phyloP scores from a whole-genome alignment of 441 rosid species.

The Corymbia calophylla region DNA sequence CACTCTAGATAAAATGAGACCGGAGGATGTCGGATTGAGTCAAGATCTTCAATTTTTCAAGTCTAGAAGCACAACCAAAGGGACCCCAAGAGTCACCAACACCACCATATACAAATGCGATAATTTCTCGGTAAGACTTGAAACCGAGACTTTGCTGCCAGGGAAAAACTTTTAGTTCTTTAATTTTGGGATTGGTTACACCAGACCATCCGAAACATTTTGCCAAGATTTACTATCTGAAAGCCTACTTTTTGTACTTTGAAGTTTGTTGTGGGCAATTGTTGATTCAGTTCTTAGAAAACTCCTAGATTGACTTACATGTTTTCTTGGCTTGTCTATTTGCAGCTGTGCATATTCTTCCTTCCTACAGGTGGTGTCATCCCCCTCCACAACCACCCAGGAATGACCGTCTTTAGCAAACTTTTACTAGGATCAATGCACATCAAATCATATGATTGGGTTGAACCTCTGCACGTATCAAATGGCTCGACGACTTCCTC shows the following conservation, averaged over 20 bases:
- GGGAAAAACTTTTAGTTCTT: neutral
- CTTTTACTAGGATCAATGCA: conserved; percentile 10
- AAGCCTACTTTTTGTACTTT: neutral
- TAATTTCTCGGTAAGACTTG: conserved; percentile 41
- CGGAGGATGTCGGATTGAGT: conserved; percentile 59
- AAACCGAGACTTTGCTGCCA: neutral
- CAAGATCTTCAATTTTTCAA: conserved; percentile 29
- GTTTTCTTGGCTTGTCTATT: neutral
- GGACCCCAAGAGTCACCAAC: conserved; percentile 34
- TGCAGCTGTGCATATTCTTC: conserved; percentile 10
- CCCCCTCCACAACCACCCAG: conserved; percentile 15
- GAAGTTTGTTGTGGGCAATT: neutral
- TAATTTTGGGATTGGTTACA: neutral
- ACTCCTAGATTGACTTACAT: neutral
- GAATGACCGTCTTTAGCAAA: conserved; percentile 11
- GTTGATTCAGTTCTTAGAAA: neutral
- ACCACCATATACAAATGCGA: conserved; percentile 43
- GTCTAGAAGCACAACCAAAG: conserved; percentile 8
- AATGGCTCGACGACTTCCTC: neutral
- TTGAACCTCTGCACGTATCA: neutral
- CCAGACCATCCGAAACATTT: neutral
- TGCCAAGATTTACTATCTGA: neutral
- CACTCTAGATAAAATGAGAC: conserved; percentile 45
- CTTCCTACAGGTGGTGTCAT: conserved; percentile 8
- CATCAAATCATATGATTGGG: conserved; percentile 12